Conservation (phyloP, 768 basidiomycete species). For the Amanita jacksonii region DNA sequence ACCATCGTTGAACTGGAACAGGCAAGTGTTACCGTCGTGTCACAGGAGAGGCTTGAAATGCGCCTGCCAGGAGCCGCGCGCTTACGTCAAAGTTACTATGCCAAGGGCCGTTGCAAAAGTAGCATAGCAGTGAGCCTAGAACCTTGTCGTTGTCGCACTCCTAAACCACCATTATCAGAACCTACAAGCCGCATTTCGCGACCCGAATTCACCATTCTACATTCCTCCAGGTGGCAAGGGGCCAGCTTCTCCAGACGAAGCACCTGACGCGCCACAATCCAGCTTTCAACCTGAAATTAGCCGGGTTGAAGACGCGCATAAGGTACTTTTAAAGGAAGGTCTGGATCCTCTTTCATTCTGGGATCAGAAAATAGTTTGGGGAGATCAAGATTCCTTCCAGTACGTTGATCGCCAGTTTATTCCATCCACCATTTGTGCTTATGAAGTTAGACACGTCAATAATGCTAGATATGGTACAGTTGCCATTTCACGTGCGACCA, state of each 20-base stretch:
- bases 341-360: slow-evolving; percentile 62
- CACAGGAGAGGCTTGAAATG: no score
- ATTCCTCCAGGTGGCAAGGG: slow-evolving; percentile 50
- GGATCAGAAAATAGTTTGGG: slow-evolving; percentile 74
- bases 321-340: slow-evolving; percentile 33
- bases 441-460: slow-evolving; percentile 6
- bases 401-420: slow-evolving; percentile 24
- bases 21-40: no score
- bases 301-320: slow-evolving; percentile 29
- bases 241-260: slow-evolving; percentile 49
- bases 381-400: slow-evolving; percentile 74
- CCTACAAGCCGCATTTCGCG: slow-evolving; percentile 52
- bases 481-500: background rate
- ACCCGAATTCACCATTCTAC: slow-evolving; percentile 58
- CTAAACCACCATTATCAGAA: no score
- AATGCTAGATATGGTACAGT: slow-evolving; percentile 8
- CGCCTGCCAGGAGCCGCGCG: no score
- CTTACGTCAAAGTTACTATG: no score
- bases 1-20: no score
- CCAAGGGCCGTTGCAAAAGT: no score
- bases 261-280: slow-evolving; percentile 11
- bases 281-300: slow-evolving; percentile 11
- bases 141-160: no score
- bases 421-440: background rate
- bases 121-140: no score